Conservation (phyloP, 805 yeast genomes). For the Wickerhamiella brachini region DNA sequence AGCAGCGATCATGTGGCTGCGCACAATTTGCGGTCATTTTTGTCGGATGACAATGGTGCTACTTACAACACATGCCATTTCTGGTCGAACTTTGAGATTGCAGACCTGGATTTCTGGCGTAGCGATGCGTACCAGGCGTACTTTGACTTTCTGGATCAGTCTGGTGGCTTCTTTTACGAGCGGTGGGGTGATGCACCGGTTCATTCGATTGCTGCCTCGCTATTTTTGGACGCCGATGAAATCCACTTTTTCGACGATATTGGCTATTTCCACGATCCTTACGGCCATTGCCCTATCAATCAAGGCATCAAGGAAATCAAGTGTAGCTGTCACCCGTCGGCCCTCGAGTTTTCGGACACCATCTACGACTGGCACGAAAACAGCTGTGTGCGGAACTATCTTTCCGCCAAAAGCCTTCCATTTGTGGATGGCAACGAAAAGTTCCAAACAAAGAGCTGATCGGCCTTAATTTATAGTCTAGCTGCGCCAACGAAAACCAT, state of each 20-base stretch:
- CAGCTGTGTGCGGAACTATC: constrained; percentile 15
- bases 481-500: too few relatives aligned
- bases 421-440: constrained; percentile 11
- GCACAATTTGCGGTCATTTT: constrained; percentile 50
- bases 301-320: constrained; percentile 29
- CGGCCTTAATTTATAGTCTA: not conserved
- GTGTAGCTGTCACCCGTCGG: constrained; percentile 39
- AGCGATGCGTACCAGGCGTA: constrained; percentile 53
- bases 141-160: constrained; percentile 59
- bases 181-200: constrained; percentile 94
- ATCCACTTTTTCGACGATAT: constrained; percentile 69
- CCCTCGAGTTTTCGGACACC: constrained; percentile 6
- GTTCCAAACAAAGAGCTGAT: not conserved
- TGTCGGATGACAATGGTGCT: constrained; percentile 54
- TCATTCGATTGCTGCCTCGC: constrained; percentile 73
- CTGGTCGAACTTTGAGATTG: constrained; percentile 83
- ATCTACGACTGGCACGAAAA: constrained; percentile 15
- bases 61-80: constrained; percentile 74
- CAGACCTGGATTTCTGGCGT: constrained; percentile 61
- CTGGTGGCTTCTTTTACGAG: constrained; percentile 90
- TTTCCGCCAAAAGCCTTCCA: constrained; percentile 12
- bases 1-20: constrained; percentile 39
- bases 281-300: constrained; percentile 66
- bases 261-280: constrained; percentile 55
- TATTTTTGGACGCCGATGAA: constrained; percentile 55